A percentile compares a stretch with the other conserved stretches of the same genome.
phyloP scores from a whole-genome alignment of 192 early-diverging fungal genomes.

The Backusella macrospora region DNA sequence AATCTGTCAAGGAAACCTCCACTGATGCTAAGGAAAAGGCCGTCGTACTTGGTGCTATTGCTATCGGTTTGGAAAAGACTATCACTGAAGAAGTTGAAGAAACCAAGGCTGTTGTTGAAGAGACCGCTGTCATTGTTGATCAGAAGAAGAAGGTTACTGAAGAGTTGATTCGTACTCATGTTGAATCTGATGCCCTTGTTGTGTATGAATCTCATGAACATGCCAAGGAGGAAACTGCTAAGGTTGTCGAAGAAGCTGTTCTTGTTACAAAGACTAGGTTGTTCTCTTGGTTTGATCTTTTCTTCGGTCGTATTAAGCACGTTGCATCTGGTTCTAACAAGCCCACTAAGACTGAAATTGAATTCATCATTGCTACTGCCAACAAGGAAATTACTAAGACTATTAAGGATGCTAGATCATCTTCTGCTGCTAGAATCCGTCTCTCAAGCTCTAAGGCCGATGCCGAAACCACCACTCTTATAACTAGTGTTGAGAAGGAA shows the following conservation, averaged over 20 bases:
- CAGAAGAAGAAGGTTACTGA: neutral
- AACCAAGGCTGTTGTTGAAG: slow-evolving; percentile 3
- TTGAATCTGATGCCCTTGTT: neutral
- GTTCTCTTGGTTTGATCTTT: slow-evolving; percentile 12
- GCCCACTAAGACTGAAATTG: neutral
- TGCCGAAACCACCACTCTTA: neutral
- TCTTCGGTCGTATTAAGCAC: slow-evolving; percentile 7
- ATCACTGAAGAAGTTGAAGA: neutral
- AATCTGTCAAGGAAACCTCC: slow-evolving; percentile 13
- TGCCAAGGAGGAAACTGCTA: neutral
- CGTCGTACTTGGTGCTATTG: neutral
- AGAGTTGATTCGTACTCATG: neutral
- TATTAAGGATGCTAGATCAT: slow-evolving; percentile 1
- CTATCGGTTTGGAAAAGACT: neutral
- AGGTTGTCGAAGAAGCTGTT: slow-evolving; percentile 5
- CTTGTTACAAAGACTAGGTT: slow-evolving; percentile 7
- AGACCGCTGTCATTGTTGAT: neutral
- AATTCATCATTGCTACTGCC: slow-evolving; percentile 1
- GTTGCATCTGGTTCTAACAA: neutral
- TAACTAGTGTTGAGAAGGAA: slow-evolving; percentile 18
- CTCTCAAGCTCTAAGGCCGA: neutral
- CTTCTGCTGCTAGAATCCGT: neutral
- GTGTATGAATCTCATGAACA: slow-evolving; percentile 25
- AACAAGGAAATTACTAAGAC: slow-evolving; percentile 2
- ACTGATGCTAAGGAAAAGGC: slow-evolving; percentile 14